Conservation (phyloP, 2,329 filamentous ascomycete genomes). For the Ampelomyces quisqualis region DNA sequence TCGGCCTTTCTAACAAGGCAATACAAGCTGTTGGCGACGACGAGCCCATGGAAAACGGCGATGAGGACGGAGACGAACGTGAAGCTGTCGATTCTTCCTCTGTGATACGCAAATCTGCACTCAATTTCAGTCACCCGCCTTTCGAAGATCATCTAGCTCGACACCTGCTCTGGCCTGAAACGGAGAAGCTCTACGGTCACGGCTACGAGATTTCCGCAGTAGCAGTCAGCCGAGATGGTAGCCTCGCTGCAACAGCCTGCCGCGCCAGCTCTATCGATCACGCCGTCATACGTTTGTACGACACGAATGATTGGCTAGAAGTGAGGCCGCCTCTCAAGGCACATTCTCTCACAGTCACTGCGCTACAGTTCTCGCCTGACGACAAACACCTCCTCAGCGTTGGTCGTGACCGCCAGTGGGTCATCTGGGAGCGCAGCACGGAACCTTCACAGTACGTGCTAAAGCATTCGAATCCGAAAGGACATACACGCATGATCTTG, state of each 20-base stretch:
- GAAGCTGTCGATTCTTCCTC: slow-evolving; percentile 59
- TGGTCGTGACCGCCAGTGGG: slow-evolving; percentile 89
- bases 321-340: slow-evolving; percentile 78
- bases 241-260: slow-evolving; percentile 84
- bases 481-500: slow-evolving; percentile 89
- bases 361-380: slow-evolving; percentile 75
- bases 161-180: slow-evolving; percentile 92
- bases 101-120: slow-evolving; percentile 59
- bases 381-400: slow-evolving; percentile 80
- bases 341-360: slow-evolving; percentile 82
- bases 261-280: slow-evolving; percentile 91
- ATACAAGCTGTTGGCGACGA: slow-evolving; percentile 56
- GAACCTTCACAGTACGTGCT: slow-evolving; percentile 55
- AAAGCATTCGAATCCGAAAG: slow-evolving; percentile 71
- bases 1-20: slow-evolving; percentile 95
- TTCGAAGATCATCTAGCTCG: slow-evolving; percentile 86
- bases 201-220: slow-evolving; percentile 94
- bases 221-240: slow-evolving; percentile 72
- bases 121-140: slow-evolving; percentile 72
- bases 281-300: slow-evolving; percentile 88
- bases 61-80: slow-evolving; percentile 54
- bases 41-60: slow-evolving; percentile 34
- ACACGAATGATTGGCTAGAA: slow-evolving; percentile 84
- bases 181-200: slow-evolving; percentile 95
- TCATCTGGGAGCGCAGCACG: slow-evolving; percentile 65